phyloP scores from a whole-genome alignment of 495 filamentous ascomycete species.

The Hyaloscypha hepaticicola region DNA sequence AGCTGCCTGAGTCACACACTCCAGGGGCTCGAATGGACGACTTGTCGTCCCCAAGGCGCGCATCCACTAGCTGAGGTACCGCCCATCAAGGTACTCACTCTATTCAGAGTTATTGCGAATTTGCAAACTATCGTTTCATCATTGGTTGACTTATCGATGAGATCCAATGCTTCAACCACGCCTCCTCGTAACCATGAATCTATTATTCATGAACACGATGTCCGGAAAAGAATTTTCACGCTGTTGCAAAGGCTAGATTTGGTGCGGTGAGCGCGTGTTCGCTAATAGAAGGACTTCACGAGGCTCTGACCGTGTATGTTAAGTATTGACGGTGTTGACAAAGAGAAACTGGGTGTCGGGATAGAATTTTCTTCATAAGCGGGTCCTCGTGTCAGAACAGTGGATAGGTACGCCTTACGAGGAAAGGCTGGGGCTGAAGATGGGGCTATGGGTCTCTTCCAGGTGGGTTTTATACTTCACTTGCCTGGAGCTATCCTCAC shows the following conservation, averaged over 20 bases:
- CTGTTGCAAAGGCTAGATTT: background rate
- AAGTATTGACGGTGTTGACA: conserved; percentile 27
- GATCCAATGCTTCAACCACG: background rate
- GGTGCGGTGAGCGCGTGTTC: background rate
- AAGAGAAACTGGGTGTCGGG: conserved; percentile 22
- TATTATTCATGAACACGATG: background rate
- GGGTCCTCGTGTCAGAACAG: background rate
- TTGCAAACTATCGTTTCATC: background rate
- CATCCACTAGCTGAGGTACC: background rate
- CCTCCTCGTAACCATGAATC: background rate
- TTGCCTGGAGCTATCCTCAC: too few species aligned
- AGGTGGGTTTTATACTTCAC: too few species aligned
- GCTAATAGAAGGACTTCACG: conserved; percentile 21
- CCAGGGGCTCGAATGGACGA: background rate
- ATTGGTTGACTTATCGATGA: background rate
- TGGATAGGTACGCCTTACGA: background rate
- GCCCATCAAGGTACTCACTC: background rate
- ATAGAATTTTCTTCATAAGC: conserved; percentile 15
- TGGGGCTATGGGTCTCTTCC: background rate
- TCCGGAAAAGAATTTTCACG: background rate
- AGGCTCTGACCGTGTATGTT: conserved; percentile 24
- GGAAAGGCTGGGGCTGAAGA: conserved; percentile 4
- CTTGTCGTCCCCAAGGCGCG: background rate
- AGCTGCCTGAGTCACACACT: background rate
- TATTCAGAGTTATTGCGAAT: background rate